phyloP scores from a whole-genome alignment of 257 asterid genomes.

The Penstemon newberryi region DNA sequence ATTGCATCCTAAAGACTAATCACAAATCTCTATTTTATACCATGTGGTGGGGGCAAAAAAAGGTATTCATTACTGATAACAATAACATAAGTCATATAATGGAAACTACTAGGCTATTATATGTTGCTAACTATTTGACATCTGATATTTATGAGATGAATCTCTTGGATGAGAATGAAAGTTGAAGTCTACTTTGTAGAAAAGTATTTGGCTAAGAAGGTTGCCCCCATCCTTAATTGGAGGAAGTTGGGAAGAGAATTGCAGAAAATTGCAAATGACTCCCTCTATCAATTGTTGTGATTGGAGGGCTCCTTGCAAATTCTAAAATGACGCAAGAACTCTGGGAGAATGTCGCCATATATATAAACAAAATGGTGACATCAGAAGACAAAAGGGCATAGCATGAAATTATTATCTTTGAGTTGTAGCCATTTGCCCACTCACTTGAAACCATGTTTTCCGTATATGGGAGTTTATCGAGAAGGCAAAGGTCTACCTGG shows the following conservation, averaged over 20 bases:
- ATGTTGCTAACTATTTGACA: neutral
- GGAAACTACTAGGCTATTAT: slow-evolving; percentile 18
- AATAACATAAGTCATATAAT: slow-evolving; percentile 21
- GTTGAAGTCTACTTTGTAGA: slow-evolving; percentile 28
- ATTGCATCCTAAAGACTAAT: too few relatives aligned
- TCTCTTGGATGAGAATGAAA: slow-evolving; percentile 18
- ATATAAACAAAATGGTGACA: neutral
- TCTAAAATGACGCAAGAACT: neutral
- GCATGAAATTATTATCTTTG: neutral
- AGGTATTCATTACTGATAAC: too few relatives aligned
- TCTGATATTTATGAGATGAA: neutral
- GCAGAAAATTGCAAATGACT: slow-evolving; percentile 29
- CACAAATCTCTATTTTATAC: too few relatives aligned
- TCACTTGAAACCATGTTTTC: slow-evolving; percentile 28
- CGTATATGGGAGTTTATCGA: slow-evolving; percentile 18
- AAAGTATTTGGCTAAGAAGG: slow-evolving; percentile 8
- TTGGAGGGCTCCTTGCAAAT: slow-evolving; percentile 31
- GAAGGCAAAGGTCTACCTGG: slow-evolving; percentile 19
- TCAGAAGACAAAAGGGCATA: neutral
- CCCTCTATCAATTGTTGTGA: slow-evolving; percentile 30
- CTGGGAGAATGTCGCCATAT: slow-evolving; percentile 4
- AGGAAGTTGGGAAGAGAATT: neutral
- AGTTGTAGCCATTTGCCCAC: neutral
- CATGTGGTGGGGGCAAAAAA: too few relatives aligned
- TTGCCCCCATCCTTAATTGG: slow-evolving; percentile 14